Evolutionary conservation across 768 basidiomycete genomes (phyloP).

Genomic region (Boletus edulis): DNA sequence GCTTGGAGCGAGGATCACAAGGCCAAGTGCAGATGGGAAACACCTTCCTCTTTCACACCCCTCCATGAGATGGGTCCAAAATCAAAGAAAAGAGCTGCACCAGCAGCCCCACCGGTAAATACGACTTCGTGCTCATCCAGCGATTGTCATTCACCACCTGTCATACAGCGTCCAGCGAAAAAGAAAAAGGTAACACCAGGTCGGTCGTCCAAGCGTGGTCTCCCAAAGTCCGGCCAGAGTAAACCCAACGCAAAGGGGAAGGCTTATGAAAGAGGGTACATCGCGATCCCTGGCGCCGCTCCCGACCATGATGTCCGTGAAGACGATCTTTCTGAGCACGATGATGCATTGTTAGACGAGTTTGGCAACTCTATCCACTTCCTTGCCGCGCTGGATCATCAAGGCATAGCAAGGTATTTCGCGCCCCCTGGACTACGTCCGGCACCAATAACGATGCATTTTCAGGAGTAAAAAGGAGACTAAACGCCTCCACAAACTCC

Average conservation of each 20-base stretch:
- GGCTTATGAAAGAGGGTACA: conserved; percentile 54
- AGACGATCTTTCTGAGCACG: conserved; percentile 63
- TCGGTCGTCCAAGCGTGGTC: conserved; percentile 12
- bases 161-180: conserved; percentile 46
- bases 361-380: conserved; percentile 66
- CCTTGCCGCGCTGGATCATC: conserved; percentile 67
- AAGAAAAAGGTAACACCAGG: conserved; percentile 52
- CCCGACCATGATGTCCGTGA: conserved; percentile 19
- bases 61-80: conserved; percentile 27
- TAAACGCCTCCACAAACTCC: conserved; percentile 61
- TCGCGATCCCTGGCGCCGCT: conserved; percentile 52
- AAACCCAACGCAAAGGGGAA: conserved; percentile 54
- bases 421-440: not conserved
- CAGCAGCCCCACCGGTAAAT: conserved; percentile 28
- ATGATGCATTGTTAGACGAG: conserved; percentile 61
- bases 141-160: not conserved
- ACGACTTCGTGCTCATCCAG: not conserved
- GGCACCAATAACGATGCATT: conserved; percentile 1
- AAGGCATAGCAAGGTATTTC: conserved; percentile 75
- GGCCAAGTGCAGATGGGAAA: conserved; percentile 7
- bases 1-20: not conserved
- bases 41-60: conserved; percentile 20
- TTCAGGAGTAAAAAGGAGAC: conserved; percentile 84
- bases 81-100: conserved; percentile 34
- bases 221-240: conserved; percentile 24